A percentile compares a stretch with the other conserved stretches of the same genome.
phyloP scores from a whole-genome alignment of 371 early-diverging fungal species.

The Mucor lusitanicus region DNA sequence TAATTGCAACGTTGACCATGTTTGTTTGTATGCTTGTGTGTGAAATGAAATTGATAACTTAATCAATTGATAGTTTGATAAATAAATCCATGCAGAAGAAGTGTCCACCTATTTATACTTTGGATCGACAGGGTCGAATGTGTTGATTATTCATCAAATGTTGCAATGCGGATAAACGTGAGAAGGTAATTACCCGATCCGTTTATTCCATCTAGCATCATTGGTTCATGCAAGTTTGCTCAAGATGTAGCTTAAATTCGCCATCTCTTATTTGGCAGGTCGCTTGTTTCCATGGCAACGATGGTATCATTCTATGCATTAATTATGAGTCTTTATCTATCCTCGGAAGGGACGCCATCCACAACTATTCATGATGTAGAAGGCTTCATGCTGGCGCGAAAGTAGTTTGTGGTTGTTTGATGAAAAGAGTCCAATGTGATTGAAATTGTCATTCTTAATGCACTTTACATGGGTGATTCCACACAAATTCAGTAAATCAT shows the following conservation, averaged over 20 bases:
- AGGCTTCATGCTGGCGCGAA: too few relatives aligned
- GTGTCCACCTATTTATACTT: neutral
- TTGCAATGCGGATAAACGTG: neutral
- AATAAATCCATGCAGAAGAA: too few relatives aligned
- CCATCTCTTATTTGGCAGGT: neutral
- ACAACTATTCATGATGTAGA: too few relatives aligned
- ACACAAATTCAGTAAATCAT: too few relatives aligned
- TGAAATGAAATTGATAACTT: neutral
- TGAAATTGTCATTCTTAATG: too few relatives aligned
- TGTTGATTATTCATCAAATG: neutral
- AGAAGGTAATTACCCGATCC: neutral
- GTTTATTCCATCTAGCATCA: neutral
- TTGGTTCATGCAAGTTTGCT: neutral
- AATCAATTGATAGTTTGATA: too few relatives aligned
- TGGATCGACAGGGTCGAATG: neutral
- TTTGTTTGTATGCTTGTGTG: neutral
- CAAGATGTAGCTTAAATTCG: neutral
- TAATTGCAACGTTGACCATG: constrained; percentile 8
- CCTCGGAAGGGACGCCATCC: too few relatives aligned
- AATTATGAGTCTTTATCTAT: neutral
- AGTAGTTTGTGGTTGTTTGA: too few relatives aligned
- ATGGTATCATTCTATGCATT: neutral
- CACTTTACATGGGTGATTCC: too few relatives aligned
- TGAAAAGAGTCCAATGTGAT: too few relatives aligned
- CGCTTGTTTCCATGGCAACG: neutral